These are phyloP conservation scores for Stygiomarasmius scandens DNA, from an alignment of 1,284 basidiomycete species.

Conservation along the genomic window DNA sequence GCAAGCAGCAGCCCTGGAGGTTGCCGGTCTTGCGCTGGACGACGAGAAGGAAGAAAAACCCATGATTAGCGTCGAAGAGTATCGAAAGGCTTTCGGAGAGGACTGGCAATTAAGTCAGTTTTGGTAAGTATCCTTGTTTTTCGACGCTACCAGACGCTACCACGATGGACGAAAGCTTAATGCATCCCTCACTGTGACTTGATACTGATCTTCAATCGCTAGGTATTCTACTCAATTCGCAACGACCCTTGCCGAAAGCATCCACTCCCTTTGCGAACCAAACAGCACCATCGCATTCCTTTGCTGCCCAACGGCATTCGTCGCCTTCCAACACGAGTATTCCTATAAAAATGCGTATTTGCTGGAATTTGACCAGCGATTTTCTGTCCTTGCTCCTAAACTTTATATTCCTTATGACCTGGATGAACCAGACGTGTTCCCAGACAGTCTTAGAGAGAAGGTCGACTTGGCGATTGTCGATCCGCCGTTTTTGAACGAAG, in stretches of 20 bases:
- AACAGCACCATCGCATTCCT: slow-evolving; percentile 42
- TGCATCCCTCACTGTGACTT: no score
- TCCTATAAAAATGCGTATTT: slow-evolving; percentile 33
- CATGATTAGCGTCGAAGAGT: slow-evolving; percentile 46
- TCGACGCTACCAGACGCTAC: no score
- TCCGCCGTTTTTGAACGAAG: slow-evolving; percentile 48
- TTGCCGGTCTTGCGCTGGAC: slow-evolving; percentile 31
- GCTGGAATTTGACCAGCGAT: slow-evolving; percentile 44
- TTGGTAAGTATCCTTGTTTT: slow-evolving; percentile 36
- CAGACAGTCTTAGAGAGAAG: slow-evolving; percentile 30
- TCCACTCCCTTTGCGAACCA: slow-evolving; percentile 34
- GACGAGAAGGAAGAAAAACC: slow-evolving; percentile 24
- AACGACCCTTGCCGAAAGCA: slow-evolving; percentile 32
- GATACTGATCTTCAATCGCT: no score
- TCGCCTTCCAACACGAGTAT: slow-evolving; percentile 44
- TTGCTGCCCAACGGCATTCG: slow-evolving; percentile 47
- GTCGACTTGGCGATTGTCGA: slow-evolving; percentile 43
- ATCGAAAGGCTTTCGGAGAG: slow-evolving; percentile 42
- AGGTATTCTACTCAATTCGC: slow-evolving; percentile 46
- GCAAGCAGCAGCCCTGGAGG: slow-evolving; percentile 29
- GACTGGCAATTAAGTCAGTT: slow-evolving; percentile 54
- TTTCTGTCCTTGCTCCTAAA: slow-evolving; percentile 38
- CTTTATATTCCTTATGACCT: slow-evolving; percentile 44
- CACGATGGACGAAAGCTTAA: no score
- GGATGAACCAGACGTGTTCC: slow-evolving; percentile 41